phyloP scores from a whole-genome alignment of 163 green algal genomes.

The Smithsoniella earleae region DNA sequence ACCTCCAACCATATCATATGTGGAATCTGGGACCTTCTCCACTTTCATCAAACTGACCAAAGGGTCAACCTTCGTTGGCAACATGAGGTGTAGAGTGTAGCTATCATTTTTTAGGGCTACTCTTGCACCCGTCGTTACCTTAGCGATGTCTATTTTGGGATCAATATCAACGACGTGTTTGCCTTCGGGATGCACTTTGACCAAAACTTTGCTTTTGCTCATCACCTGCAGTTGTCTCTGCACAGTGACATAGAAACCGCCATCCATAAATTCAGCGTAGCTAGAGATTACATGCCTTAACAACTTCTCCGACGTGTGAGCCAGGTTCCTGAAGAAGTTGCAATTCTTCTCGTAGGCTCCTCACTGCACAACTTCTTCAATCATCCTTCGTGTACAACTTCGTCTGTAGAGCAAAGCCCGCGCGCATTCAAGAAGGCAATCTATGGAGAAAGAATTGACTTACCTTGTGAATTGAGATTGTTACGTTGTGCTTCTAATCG shows the following conservation, averaged over 20 bases:
- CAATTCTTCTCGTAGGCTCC: slow-evolving; percentile 91
- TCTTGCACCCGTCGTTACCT: slow-evolving; percentile 71
- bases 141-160: slow-evolving; percentile 72
- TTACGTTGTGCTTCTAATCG: slow-evolving; percentile 96
- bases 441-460: no score
- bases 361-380: slow-evolving; percentile 85
- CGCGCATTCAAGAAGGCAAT: no score
- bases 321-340: slow-evolving; percentile 96
- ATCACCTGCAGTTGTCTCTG: slow-evolving; percentile 70
- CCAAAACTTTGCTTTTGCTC: slow-evolving; percentile 98
- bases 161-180: slow-evolving; percentile 99
- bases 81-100: slow-evolving; percentile 83
- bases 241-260: no score
- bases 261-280: no score
- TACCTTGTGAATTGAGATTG: slow-evolving; percentile 94
- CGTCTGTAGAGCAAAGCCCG: no score
- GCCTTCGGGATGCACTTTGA: slow-evolving; percentile 99
- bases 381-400: no score
- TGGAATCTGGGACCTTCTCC: slow-evolving; percentile 99
- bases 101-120: slow-evolving; percentile 88
- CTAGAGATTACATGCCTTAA: slow-evolving; percentile 68
- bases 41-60: slow-evolving; percentile 98
- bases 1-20: slow-evolving; percentile 99
- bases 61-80: slow-evolving; percentile 93
- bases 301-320: slow-evolving; percentile 97